Evolutionary conservation across 257 asterid genomes (phyloP), one percentile per base, ranked within the genome.

Genomic region (Nicotiana attenuata): DNA sequence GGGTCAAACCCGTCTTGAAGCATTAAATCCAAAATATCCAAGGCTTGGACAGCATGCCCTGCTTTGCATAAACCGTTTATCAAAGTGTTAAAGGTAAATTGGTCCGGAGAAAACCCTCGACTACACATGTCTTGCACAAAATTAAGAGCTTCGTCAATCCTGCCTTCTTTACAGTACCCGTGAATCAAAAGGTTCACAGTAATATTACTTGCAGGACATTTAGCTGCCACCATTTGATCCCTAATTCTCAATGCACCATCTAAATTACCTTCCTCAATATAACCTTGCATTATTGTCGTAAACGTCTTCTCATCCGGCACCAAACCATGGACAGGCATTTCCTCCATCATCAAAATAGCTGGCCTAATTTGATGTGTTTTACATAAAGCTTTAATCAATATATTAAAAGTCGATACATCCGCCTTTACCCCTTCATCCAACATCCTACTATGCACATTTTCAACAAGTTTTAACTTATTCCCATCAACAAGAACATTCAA

Each of bases 321-420:
- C 65, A 94, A 86, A 47, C 92, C 94, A 20, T 90, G 86, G 57
- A 82, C 84, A 17, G 93, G 85, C 99, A 96, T 94, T 88, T 96
- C 99, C 87, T 94, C 98, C 98, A 94, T 91, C 91, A 94, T 83
- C 91, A 96, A 69, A 80, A 96, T 92, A 9, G 97, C 99, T 41
- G 98, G 93, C 87, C 98, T 91, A 83, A 93, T 92, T 66, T 96
- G 99, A 82, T 96, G 97, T 16, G 97, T 93, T 84, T 88, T 96
- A 73, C 99, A 96, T 1, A 96, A 78, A 10, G 97, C 99, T 88
- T 96, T 96, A 64, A 94, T 92, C 91, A 96, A 84, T 85, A 91
- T 85, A 81, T 94, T 96, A 84, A 92, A 96, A 19, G 98, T 94
- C 8, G 98, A 94, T 82, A 92, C 94, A 87, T 92, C 97, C 5